A percentile compares a stretch with the other conserved stretches of the same genome.
phyloP scores from a whole-genome alignment of 2,329 filamentous ascomycete genomes.

The Fusarium avenaceum region DNA sequence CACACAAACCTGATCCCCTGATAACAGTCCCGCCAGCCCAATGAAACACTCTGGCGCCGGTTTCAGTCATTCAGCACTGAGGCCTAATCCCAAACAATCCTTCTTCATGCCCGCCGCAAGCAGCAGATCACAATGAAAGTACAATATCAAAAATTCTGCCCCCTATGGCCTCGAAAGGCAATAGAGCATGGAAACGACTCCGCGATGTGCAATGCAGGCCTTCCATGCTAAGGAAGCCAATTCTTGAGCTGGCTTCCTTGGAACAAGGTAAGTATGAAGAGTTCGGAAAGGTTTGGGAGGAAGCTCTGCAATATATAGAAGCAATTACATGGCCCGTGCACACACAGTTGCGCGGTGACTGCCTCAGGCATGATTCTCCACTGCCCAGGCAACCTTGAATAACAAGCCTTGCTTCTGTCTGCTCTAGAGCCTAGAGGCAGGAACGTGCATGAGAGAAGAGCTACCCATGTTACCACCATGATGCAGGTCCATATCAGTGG shows the following conservation, averaged over 20 bases:
- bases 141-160: constrained; percentile 67
- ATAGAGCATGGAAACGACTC: constrained; percentile 63
- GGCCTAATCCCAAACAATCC: constrained; percentile 35
- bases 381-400: constrained; percentile 6
- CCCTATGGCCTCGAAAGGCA: constrained; percentile 68
- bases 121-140: constrained; percentile 61
- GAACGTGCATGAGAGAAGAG: not conserved
- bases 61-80: not conserved
- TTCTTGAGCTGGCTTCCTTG: constrained; percentile 62
- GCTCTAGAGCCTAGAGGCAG: not conserved
- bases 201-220: constrained; percentile 69
- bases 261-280: constrained; percentile 69
- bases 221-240: constrained; percentile 58
- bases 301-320: constrained; percentile 51
- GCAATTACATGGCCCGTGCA: constrained; percentile 4
- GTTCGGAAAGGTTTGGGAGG: constrained; percentile 44
- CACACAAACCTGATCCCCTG: no score
- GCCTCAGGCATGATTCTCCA: constrained; percentile 56
- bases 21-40: no score
- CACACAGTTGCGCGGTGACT: constrained; percentile 61
- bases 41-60: no score
- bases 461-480: not conserved
- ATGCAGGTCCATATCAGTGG: not conserved
- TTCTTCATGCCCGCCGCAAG: constrained; percentile 60
- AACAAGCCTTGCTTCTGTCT: constrained; percentile 1